Percentiles rank a stretch among this genome's conserved stretches.
Evolutionary conservation across 106 monocot species (phyloP).

Genomic region (Ottelia alismoides): DNA sequence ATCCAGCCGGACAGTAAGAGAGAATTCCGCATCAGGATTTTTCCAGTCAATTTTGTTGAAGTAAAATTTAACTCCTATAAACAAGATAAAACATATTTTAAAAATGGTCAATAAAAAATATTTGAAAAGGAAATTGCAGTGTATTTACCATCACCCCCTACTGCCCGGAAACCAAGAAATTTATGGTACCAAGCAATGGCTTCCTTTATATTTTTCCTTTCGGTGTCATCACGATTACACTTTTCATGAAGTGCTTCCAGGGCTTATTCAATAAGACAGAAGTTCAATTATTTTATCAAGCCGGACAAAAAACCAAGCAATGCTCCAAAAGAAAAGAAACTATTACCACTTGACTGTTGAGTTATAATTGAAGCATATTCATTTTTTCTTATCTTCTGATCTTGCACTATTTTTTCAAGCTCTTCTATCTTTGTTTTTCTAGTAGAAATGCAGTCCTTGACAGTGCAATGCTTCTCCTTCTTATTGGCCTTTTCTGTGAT

Average conservation of each 20-base stretch:
- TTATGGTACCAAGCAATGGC: constrained; percentile 53
- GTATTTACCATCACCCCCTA: constrained; percentile 56
- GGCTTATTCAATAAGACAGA: constrained; percentile 18
- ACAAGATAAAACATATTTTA: constrained; percentile 10
- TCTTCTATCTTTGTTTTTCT: not conserved
- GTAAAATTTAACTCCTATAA: constrained; percentile 59
- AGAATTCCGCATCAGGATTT: too few relatives aligned
- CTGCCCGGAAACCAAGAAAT: constrained; percentile 53
- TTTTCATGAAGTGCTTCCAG: constrained; percentile 29
- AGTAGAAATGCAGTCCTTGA: not conserved
- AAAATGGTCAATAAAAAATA: not conserved
- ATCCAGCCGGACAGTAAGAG: too few relatives aligned
- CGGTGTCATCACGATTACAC: constrained; percentile 16
- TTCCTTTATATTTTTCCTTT: constrained; percentile 25
- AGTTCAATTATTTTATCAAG: not conserved
- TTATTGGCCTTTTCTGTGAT: constrained; percentile 4
- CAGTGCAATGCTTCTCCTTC: not conserved
- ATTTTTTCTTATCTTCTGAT: constrained; percentile 1
- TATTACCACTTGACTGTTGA: not conserved
- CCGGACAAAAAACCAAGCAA: not conserved
- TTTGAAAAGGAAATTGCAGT: not conserved
- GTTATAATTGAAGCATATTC: not conserved
- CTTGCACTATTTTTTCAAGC: constrained; percentile 2
- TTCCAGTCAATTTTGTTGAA: constrained; percentile 64
- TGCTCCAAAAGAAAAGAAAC: not conserved